These are phyloP conservation scores for Aspergillus pseudonomiae DNA, from an alignment of 2,329 filamentous ascomycete genomes.

Conservation along the genomic window DNA sequence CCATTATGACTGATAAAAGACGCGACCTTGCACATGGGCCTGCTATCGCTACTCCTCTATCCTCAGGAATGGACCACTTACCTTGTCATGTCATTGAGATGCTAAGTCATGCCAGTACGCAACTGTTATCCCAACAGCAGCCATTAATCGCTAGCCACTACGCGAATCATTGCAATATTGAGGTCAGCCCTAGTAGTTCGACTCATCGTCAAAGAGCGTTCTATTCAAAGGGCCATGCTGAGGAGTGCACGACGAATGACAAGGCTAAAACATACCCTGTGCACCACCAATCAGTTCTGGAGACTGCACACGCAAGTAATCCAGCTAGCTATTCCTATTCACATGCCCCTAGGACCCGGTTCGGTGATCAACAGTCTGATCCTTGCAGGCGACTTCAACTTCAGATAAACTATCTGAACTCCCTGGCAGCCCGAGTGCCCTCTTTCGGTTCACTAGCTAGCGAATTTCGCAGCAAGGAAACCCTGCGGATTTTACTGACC, in stretches of 20 bases:
- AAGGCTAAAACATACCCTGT: background rate
- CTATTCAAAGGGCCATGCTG: background rate
- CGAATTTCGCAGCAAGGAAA: background rate
- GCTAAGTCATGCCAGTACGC: background rate
- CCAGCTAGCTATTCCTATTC: conserved; percentile 1
- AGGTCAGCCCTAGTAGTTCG: background rate
- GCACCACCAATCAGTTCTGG: too few species aligned
- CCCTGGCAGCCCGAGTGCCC: background rate
- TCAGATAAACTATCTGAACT: background rate
- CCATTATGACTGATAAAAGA: background rate
- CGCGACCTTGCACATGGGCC: background rate
- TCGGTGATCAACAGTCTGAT: conserved; percentile 5
- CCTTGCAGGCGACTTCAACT: background rate
- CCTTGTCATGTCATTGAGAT: background rate
- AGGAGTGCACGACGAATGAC: background rate
- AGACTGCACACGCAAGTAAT: background rate
- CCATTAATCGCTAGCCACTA: background rate
- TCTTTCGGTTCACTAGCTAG: background rate
- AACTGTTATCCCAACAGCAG: background rate
- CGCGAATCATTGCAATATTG: background rate
- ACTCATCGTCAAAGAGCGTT: background rate
- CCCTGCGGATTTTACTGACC: background rate
- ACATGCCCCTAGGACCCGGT: background rate
- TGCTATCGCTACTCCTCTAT: background rate
- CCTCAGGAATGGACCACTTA: background rate